phyloP scores from a whole-genome alignment of 345 rosid genomes.

The Salix brachista region DNA sequence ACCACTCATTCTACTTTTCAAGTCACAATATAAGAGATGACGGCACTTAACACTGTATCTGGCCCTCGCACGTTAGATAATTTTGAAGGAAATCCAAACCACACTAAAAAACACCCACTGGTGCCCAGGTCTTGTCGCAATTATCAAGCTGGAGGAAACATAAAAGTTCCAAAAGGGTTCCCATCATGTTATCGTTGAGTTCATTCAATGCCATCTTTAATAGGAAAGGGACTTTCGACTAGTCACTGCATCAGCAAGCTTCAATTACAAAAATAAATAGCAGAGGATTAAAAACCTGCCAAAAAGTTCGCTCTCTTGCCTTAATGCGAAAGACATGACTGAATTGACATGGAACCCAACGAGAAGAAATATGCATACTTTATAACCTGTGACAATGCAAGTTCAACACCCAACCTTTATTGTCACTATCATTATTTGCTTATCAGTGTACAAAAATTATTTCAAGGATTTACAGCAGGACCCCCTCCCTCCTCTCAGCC shows the following conservation, averaged over 20 bases:
- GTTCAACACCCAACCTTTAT: not conserved
- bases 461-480: slow-evolving; percentile 31
- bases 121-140: not conserved
- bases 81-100: not conserved
- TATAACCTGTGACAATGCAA: slow-evolving; percentile 2
- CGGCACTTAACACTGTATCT: not conserved
- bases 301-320: not conserved
- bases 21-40: not conserved
- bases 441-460: slow-evolving; percentile 15
- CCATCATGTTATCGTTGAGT: not conserved
- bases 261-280: not conserved
- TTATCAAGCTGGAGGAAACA: not conserved
- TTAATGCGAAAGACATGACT: slow-evolving; percentile 1
- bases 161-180: not conserved
- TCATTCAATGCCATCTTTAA: not conserved
- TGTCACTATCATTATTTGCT: slow-evolving; percentile 19
- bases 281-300: not conserved
- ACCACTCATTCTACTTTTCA: not conserved
- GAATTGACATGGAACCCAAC: not conserved
- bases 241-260: not conserved
- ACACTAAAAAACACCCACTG: not conserved
- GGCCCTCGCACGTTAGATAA: no score
- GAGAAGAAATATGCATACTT: not conserved
- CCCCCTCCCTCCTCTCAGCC: slow-evolving; percentile 4
- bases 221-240: not conserved